These are phyloP conservation scores for Ustilago nuda DNA, from an alignment of 1,284 basidiomycete species.

Conservation along the genomic window DNA sequence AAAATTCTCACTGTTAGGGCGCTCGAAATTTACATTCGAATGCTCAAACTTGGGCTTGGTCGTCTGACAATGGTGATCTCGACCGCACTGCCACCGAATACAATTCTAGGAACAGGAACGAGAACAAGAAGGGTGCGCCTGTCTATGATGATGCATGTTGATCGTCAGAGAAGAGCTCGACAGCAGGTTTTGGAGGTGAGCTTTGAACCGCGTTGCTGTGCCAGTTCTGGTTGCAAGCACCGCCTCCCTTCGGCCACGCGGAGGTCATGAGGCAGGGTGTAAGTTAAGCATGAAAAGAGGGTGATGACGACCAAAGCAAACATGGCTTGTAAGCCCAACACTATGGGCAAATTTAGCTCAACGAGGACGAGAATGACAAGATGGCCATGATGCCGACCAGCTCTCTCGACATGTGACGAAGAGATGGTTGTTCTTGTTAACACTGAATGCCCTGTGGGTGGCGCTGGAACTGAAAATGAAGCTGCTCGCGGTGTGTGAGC, in stretches of 20 bases:
- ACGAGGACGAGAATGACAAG: background rate
- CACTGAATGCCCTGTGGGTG: background rate
- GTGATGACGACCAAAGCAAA: constrained; percentile 4
- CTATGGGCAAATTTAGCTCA: background rate
- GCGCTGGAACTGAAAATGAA: too few relatives aligned
- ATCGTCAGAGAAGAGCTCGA: background rate
- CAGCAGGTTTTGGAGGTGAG: background rate
- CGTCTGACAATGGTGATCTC: background rate
- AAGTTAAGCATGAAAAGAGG: constrained; percentile 1
- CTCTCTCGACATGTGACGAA: constrained; percentile 1
- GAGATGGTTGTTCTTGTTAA: background rate
- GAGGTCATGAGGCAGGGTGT: background rate
- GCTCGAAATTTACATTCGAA: too few relatives aligned
- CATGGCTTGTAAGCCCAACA: background rate
- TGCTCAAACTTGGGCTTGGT: background rate
- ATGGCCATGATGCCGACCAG: background rate
- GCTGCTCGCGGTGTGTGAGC: background rate
- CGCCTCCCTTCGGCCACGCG: background rate
- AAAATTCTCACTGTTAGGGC: too few relatives aligned
- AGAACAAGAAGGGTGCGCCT: background rate
- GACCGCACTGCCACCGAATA: background rate
- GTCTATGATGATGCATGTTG: constrained; percentile 5
- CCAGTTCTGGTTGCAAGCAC: background rate
- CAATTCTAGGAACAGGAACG: background rate
- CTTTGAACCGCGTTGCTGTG: background rate